Base-by-base conservation (phyloP, 2,329 filamentous ascomycete genomes). In the Davidsoniella australis region DNA sequence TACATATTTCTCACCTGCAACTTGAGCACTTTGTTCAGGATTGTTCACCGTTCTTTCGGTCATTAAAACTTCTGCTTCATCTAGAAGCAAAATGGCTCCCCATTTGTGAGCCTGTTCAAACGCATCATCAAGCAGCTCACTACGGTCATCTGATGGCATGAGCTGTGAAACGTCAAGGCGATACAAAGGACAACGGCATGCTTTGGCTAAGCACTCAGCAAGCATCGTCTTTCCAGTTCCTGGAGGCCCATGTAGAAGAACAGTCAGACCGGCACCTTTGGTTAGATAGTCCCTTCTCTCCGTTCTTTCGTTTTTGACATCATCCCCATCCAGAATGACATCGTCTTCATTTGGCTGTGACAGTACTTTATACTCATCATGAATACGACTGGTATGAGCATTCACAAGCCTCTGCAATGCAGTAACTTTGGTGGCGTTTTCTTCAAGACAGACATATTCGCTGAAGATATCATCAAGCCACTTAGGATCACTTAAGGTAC, bases 221-320 rank as follows among this genome's bases (percentile, higher is more conserved):
- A 86, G 94, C 5, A 94, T 70, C 0, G 86, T 93, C 66, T 94
- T 94, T 46, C 87, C 87, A 0, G 86, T 89, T 18, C 86, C 87
- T 0, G 87, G 86, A 5, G 85, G 83, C 3, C 86, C 64, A 24
- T 65, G 66, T 3, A 72, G 60, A 1, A 72, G 62, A 40, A 68
- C 63, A 41, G 71, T 64, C 17, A 71, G 60, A 4, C 67, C 68
- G 45, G 66, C 59, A 10, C 65, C 58, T 56, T 71, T 65, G 52
- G 64, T 64, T 14, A 61, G 56, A 48, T 12, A 41, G 16, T 41
- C 17, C 17, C 17, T 5, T 8, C 16, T 17, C 20, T 41, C 10
- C 14, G 12, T 41, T 23, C 9, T 41, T 41, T 16, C 4, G 12
- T 33, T 12, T 33, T 10, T 12, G 3, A 4, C 8, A 4, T 33